phyloP scores from a whole-genome alignment of 306 rosid species.

The Dalbergia cochinchinensis region DNA sequence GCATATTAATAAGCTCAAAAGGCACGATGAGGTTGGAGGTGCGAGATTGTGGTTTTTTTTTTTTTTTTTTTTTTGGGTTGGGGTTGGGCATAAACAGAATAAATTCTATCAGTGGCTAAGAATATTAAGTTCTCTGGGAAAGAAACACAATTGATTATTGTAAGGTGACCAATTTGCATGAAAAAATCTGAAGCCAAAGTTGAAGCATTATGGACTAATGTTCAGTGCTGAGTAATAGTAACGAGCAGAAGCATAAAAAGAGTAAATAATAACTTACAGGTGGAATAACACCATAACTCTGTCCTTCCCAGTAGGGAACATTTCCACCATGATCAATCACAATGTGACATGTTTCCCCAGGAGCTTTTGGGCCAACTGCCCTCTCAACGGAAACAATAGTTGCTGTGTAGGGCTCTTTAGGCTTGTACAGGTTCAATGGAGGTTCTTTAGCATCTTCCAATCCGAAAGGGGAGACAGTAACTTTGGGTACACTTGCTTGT shows the following conservation, averaged over 20 bases:
- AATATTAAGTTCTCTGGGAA: conserved; percentile 3
- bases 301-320: conserved; percentile 99
- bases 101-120: conserved; percentile 16
- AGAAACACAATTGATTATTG: not conserved
- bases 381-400: conserved; percentile 95
- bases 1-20: conserved; percentile 9
- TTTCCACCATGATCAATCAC: conserved; percentile 96
- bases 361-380: conserved; percentile 91
- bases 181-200: conserved; percentile 10
- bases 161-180: conserved; percentile 6
- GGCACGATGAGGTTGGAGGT: conserved; percentile 5
- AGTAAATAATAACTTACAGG: conserved; percentile 68
- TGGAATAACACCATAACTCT: conserved; percentile 96
- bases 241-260: conserved; percentile 20
- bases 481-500: conserved; percentile 80
- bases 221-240: not conserved
- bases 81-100: conserved; percentile 6
- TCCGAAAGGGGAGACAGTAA: conserved; percentile 69
- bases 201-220: conserved; percentile 3
- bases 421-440: conserved; percentile 83
- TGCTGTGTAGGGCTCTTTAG: conserved; percentile 91
- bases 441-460: conserved; percentile 82
- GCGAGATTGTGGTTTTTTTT: not conserved
- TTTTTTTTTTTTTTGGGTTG: too few species aligned
- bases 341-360: conserved; percentile 97